Evolutionary conservation across 2,329 filamentous ascomycete genomes (phyloP).

Genomic region (Colletotrichum nymphaeae): DNA sequence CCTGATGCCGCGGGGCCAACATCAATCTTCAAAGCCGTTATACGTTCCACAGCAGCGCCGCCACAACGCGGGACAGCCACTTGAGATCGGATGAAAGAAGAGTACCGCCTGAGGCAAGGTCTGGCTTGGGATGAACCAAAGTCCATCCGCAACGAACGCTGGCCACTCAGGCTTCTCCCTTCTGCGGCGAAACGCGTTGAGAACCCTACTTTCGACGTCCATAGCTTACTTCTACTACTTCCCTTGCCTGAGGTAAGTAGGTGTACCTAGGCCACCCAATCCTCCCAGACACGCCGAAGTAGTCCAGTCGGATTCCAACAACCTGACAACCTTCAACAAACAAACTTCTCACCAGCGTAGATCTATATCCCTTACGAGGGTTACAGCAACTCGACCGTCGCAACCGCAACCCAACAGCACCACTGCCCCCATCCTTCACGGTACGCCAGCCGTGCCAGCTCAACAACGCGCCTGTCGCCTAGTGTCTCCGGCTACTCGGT

Average conservation of each 20-base stretch:
- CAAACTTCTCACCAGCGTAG: not conserved
- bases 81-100: not conserved
- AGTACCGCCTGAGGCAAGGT: not conserved
- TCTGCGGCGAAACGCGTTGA: not conserved
- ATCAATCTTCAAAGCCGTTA: not conserved
- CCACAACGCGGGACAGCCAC: not conserved
- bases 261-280: not conserved
- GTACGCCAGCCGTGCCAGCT: not conserved
- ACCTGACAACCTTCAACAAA: not conserved
- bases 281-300: not conserved
- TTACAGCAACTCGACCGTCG: not conserved
- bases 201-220: not conserved
- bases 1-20: not conserved
- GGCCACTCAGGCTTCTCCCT: not conserved
- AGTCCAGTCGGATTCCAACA: not conserved
- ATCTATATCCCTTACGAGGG: not conserved
- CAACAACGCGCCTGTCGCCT: not conserved
- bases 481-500: not conserved
- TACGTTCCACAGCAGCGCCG: not conserved
- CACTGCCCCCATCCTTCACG: not conserved
- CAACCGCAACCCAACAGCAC: not conserved
- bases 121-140: not conserved
- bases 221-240: not conserved
- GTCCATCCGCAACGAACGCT: not conserved
- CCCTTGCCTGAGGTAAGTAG: not conserved